Base-by-base conservation (phyloP, 78 protist genomes). In the Dictyostelium capitatum region DNA sequence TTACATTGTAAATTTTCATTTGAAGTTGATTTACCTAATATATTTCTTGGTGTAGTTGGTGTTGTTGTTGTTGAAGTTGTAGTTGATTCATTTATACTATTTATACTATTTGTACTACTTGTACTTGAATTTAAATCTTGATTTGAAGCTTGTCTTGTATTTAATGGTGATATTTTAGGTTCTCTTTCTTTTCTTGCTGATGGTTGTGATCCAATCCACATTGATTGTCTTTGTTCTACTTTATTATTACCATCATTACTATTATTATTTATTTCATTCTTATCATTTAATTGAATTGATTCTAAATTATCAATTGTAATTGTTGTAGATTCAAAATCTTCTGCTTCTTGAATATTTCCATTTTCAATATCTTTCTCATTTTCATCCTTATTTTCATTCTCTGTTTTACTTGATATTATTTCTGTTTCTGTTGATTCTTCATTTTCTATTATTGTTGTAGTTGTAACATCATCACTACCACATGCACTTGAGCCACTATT, bases 141-240 rank as follows among this genome's bases (percentile, higher is more conserved):
- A 19, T 9, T 41, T 70, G 78, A 70, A 19, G 78, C 15, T 70
- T 28, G 46, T 46, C 59, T 46, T 43, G 23, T n/a, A 73, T 73
- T 73, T 73, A 48, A 73, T 77, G 25, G 25, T 77, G 82, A 28
- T 23, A 77, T 77, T 77, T 37, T 28, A 7, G 46, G 9, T 25
- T 43, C 57, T 20, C 43, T 77, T 51, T 28, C 51, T 6, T 46
- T 23, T 74, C 28, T 46, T 50, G 23, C 41, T 37, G 43, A 37
- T 19, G 79, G 83, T 79, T 79, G 83, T 56, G 83, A 43, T 19
- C 51, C 83, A 50, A 25, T 79, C 83, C 83, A 79, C 47, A 37
- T 30, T 37, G 83, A 43, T 79, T 54, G 41, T 37, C 47, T 37
- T 79, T 15, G 83, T 37, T 54, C 70, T 14, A 23, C 37, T 28